A percentile compares a stretch with the other conserved stretches of the same genome.
Evolutionary conservation across 2,329 filamentous ascomycete species (phyloP).

Genomic region (Aspergillus sp.): DNA sequence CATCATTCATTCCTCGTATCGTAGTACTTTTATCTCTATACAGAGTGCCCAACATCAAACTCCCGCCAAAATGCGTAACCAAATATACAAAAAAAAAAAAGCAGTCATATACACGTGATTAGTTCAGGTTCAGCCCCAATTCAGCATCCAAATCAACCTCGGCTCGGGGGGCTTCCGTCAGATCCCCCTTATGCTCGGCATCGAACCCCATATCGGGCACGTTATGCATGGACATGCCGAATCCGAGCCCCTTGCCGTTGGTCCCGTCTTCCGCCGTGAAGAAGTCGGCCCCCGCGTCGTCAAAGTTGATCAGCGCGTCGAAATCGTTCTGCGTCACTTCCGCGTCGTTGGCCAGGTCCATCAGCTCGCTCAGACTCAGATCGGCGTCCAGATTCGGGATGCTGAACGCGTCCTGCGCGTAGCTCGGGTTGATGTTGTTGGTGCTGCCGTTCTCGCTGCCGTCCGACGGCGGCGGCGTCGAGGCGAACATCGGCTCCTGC

Average conservation of each 20-base stretch:
- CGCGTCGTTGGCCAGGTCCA: conserved; percentile 43
- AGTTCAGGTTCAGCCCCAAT: conserved; percentile 14
- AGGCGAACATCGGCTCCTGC: conserved; percentile 31
- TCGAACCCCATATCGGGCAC: conserved; percentile 16
- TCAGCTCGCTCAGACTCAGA: conserved; percentile 39
- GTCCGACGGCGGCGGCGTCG: conserved; percentile 42
- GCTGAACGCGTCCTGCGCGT: conserved; percentile 25
- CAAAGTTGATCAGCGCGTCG: conserved; percentile 46
- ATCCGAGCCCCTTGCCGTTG: conserved; percentile 13
- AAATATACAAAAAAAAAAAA: conserved; percentile 4
- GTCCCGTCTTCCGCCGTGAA: conserved; percentile 29
- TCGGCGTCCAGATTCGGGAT: conserved; percentile 31
- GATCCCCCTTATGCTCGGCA: conserved; percentile 13
- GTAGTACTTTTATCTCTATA: conserved; percentile 5
- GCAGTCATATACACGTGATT: neutral
- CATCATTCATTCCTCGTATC: conserved; percentile 9
- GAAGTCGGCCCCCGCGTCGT: conserved; percentile 37
- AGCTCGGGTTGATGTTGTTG: conserved; percentile 33
- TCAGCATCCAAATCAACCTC: conserved; percentile 20
- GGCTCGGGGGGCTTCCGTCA: conserved; percentile 10
- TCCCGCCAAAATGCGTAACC: neutral
- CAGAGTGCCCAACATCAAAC: neutral
- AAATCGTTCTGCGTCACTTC: conserved; percentile 47
- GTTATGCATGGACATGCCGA: conserved; percentile 11
- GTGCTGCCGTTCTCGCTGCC: conserved; percentile 44